Evolutionary conservation across 805 yeast genomes (phyloP), one percentile per base, ranked within the genome.

Genomic region (Ogataea paraovalis): DNA sequence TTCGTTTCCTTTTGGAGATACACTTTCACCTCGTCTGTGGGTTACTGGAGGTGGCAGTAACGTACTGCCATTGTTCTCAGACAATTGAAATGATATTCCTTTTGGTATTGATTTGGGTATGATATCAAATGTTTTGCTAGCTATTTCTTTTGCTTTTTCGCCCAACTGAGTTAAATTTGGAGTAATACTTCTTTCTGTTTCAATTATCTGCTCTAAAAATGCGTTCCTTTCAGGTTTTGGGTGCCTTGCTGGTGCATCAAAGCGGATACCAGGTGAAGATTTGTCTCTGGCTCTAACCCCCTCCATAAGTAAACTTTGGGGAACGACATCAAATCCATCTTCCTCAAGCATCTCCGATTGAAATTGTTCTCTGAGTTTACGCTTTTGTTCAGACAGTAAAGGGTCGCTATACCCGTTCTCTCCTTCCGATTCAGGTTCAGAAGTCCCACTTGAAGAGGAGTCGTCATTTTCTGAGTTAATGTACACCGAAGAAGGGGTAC

Each of bases 301-400:
- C 39, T 58, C 67, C 50, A 63, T 44, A 37, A 64, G 46, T 32
- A 61, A 41, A 39, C 66, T 60, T 33, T 59, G 63, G 2, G 67
- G 64, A 3, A 63, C 62, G 4, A 56, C 45, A 39, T 60, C 64
- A 1, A 53, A 56, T 14, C 52, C 61, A 23, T 59, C 59, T 14
- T 65, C 67, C 4, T 62, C 59, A 4, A 51, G 54, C 37, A 53
- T 46, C 40, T 62, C 61, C 3, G 57, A 53, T 40, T 56, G 49
- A 3, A 59, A 45, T 37, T 57, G 58, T 30, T 51, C 49, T 39
- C 56, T 52, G 6, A 58, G 44, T 28, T 51, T 43, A 20, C 51
- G 48, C 32, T 54, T 58, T 43, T 58, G 61, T 21, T 53, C 54
- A 23, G 44, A 49, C 9, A 52, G 18, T 16, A 43, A 43, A 9